Percentiles rank a stretch among this genome's conserved stretches.
phyloP scores from a whole-genome alignment of 73 alveolate genomes.

The Paramecium pentaurelia region DNA sequence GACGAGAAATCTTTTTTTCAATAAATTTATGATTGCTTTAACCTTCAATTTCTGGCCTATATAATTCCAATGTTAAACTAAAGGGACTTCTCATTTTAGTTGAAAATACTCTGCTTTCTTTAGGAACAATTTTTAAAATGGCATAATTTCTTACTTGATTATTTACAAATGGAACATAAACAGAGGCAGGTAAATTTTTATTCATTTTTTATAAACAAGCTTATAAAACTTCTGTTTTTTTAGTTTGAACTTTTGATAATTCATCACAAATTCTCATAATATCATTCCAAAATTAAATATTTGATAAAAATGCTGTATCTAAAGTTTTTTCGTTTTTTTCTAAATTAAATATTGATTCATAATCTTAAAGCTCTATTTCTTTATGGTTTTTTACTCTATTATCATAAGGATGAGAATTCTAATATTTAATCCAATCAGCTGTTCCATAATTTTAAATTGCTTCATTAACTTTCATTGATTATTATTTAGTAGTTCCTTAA shows the following conservation, averaged over 20 bases:
- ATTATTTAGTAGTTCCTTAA: not conserved
- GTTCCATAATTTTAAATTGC: not conserved
- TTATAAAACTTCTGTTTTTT: not conserved
- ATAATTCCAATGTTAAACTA: conserved; percentile 65
- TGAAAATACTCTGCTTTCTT: conserved; percentile 68
- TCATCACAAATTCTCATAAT: conserved; percentile 1
- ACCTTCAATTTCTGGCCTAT: conserved; percentile 65
- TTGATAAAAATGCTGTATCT: conserved; percentile 8
- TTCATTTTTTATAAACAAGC: conserved; percentile 49
- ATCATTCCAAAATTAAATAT: conserved; percentile 34
- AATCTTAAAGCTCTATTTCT: not conserved
- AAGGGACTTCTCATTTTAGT: conserved; percentile 75
- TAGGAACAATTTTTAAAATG: conserved; percentile 60
- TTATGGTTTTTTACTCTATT: not conserved
- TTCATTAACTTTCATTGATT: not conserved
- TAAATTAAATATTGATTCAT: not conserved
- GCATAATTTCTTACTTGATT: conserved; percentile 59
- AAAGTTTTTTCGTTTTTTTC: not conserved
- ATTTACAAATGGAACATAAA: conserved; percentile 72
- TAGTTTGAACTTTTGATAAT: not conserved
- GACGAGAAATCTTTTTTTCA: not conserved
- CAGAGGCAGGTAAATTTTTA: conserved; percentile 67
- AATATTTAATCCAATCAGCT: not conserved
- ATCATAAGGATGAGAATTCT: not conserved
- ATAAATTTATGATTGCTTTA: not conserved